Percentiles rank a stretch among this genome's conserved stretches.
Evolutionary conservation across 179 eudicot genomes (phyloP).

Genomic region (Actinidia arguta): DNA sequence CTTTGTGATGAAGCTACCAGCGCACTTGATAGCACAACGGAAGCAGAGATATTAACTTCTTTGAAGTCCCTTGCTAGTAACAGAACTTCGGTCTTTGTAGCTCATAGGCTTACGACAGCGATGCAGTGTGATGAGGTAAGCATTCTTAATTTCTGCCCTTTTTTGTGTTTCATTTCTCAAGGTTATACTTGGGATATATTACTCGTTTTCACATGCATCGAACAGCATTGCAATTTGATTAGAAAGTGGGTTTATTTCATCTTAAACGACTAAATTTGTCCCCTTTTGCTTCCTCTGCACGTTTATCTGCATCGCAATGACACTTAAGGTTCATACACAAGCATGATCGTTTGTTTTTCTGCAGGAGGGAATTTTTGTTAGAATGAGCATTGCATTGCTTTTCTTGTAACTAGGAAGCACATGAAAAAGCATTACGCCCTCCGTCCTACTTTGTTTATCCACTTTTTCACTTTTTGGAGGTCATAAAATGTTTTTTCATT

Average conservation of each 20-base stretch:
- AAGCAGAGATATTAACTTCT: slow-evolving; percentile 87
- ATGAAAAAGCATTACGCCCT: neutral
- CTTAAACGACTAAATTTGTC: too few relatives aligned
- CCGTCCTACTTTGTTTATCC: too few relatives aligned
- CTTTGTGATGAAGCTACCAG: slow-evolving; percentile 99
- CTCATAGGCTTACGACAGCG: slow-evolving; percentile 98
- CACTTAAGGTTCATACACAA: too few relatives aligned
- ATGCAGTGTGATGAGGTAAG: slow-evolving; percentile 97
- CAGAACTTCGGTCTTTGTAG: slow-evolving; percentile 85
- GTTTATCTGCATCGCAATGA: too few relatives aligned
- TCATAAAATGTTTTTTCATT: too few relatives aligned
- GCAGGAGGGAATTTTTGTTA: neutral
- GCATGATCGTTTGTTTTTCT: too few relatives aligned
- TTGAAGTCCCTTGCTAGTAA: slow-evolving; percentile 78
- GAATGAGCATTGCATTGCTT: neutral
- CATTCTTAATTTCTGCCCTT: neutral
- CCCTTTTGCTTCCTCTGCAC: too few relatives aligned
- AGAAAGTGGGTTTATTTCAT: too few relatives aligned
- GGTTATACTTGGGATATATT: too few relatives aligned
- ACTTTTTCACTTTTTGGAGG: too few relatives aligned
- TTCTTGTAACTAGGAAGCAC: neutral
- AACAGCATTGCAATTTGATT: neutral
- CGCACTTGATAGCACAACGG: slow-evolving; percentile 97
- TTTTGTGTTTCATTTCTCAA: neutral
- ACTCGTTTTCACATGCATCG: neutral